Base-by-base conservation (phyloP, 495 filamentous ascomycete species). In the Hypoxylon subgilvum region DNA sequence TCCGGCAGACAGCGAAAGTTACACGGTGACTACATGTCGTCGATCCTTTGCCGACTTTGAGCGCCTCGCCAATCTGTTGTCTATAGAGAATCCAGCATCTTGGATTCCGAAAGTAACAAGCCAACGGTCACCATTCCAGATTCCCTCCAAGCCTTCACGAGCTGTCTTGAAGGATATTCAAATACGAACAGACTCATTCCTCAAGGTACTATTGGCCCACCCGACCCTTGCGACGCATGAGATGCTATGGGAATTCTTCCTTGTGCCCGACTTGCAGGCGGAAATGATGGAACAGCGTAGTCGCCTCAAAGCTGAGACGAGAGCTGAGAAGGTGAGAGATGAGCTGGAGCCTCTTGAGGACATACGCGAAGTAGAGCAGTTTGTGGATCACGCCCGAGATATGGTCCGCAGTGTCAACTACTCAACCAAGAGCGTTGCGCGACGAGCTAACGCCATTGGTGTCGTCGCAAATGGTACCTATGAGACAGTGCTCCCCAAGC, bases 171-270 rank as follows among this genome's bases (percentile, higher is more conserved):
- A 90, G 54, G 91, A 97, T 68, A 88, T 91, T 22, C 95, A 97
- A 70, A 73, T 92, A 38, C 87, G 88, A 22, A 84, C 96, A 6
- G 91, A 97, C 72, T 84, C 83, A 27, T 96, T 97, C 64, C 73
- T 99, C 51, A 88, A 88, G 38, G 88, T 91, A 6, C 79, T 99
- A 17, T 78, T 99, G 25, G 77, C 84, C 0, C 95, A 99, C 66
- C 88, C 95, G 2, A 97, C 94, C 4, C 97, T 99, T 70, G 85
- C 91, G 0, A 97, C 90, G 0, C 95, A 97, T 67, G 95, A 99
- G 76, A 89, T 97, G 81, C 78, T 99, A 5, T 99, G 95, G 95
- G 95, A 99, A 64, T 99, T 99, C 74, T 96, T 99, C 72, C 82
- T 99, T 1, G 93, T 97, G 12, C 95, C 95, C 1, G 95, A 99